Conservation (phyloP, 2,329 filamentous ascomycete species). For the Colletotrichum tofieldiae region DNA sequence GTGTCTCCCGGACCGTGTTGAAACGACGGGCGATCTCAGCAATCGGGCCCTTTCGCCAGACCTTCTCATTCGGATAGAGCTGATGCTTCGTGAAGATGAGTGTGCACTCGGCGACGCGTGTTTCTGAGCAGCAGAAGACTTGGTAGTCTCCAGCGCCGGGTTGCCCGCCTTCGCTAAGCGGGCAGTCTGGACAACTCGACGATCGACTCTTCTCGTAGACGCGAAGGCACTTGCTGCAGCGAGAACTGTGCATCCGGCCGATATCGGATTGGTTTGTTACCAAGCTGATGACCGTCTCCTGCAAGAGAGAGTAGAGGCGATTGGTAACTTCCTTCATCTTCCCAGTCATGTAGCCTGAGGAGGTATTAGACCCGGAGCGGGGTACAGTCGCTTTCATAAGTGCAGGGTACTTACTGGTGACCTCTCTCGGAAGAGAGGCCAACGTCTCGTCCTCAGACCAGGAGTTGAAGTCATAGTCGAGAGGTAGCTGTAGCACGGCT, state of each 20-base stretch:
- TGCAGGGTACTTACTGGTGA: background rate
- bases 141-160: background rate
- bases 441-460: background rate
- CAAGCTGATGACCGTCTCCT: constrained; percentile 1
- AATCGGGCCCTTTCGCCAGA: background rate
- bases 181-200: background rate
- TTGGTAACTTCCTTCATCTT: background rate
- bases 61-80: constrained; percentile 9
- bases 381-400: background rate
- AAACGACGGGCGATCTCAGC: background rate
- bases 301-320: background rate
- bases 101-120: constrained; percentile 16
- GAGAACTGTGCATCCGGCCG: background rate
- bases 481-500: background rate
- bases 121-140: background rate
- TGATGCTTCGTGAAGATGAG: constrained; percentile 1
- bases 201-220: background rate
- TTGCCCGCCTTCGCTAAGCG: background rate
- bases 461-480: constrained; percentile 9
- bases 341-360: background rate
- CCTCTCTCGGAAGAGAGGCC: background rate
- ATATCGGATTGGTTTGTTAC: background rate
- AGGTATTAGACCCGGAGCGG: background rate
- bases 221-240: constrained; percentile 6
- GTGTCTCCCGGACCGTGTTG: background rate